Evolutionary conservation across 305 asterid species (phyloP).

Genomic region (Solanum hybrid): DNA sequence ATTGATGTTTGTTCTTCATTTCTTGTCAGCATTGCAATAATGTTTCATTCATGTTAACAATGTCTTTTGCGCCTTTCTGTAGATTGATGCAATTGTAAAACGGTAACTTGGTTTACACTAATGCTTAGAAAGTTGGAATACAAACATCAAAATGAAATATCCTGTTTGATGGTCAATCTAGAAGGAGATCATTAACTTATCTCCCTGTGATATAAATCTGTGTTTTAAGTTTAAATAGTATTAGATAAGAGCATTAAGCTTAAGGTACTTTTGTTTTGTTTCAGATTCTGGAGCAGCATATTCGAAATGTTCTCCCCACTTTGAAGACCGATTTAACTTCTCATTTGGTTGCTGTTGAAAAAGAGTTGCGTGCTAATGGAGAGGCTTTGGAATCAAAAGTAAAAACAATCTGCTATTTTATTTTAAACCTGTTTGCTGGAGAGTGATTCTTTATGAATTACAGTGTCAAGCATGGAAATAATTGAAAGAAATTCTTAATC

Average conservation of each 20-base stretch:
- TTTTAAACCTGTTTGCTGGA: not conserved
- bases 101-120: not conserved
- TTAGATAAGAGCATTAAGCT: not conserved
- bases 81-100: not conserved
- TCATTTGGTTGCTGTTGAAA: slow-evolving; percentile 16
- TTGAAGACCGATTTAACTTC: slow-evolving; percentile 20
- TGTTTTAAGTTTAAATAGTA: not conserved
- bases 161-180: not conserved
- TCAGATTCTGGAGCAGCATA: slow-evolving; percentile 30
- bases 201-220: not conserved
- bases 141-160: not conserved
- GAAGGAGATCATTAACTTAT: not conserved
- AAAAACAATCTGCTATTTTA: not conserved
- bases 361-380: slow-evolving; percentile 19
- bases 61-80: not conserved
- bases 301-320: slow-evolving; percentile 21
- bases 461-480: not conserved
- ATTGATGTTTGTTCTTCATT: not conserved
- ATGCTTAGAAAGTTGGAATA: not conserved
- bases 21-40: not conserved
- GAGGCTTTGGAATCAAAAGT: slow-evolving; percentile 24
- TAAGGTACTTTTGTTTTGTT: not conserved
- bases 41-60: not conserved
- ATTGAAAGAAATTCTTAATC: not conserved
- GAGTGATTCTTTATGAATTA: not conserved